Percentiles rank a stretch among this genome's conserved stretches.
Conservation (phyloP, 1,284 basidiomycete genomes). For the Boletellus deceptivus region DNA sequence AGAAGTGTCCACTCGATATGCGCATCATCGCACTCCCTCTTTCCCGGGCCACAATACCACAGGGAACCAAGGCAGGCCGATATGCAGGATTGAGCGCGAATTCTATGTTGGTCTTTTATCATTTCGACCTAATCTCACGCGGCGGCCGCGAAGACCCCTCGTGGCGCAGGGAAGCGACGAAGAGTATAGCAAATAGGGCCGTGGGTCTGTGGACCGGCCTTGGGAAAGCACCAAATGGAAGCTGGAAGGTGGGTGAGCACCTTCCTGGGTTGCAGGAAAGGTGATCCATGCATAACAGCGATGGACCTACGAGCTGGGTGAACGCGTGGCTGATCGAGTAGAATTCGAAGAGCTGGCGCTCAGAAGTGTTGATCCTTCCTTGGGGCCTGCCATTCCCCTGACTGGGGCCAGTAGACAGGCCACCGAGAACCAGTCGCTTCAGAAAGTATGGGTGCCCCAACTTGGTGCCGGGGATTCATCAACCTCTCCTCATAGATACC, state of each 20-base stretch:
- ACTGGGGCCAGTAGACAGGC: conserved; percentile 13
- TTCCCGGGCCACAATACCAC: conserved; percentile 22
- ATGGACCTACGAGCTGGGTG: conserved; percentile 58
- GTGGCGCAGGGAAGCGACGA: conserved; percentile 28
- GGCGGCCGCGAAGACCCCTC: conserved; percentile 6
- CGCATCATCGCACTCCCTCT: conserved; percentile 51
- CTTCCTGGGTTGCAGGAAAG: background rate
- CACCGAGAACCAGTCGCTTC: conserved; percentile 12
- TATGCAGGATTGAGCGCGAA: conserved; percentile 16
- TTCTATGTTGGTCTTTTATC: conserved; percentile 43
- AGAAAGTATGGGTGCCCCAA: conserved; percentile 5
- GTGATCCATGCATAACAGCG: conserved; percentile 38
- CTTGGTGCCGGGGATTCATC: background rate
- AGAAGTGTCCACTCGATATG: conserved; percentile 35
- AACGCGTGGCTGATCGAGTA: conserved; percentile 63
- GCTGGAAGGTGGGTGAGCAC: conserved; percentile 62
- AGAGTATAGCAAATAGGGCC: conserved; percentile 51
- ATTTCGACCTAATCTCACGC: conserved; percentile 38
- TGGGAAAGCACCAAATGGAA: conserved; percentile 58
- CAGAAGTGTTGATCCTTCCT: conserved; percentile 64
- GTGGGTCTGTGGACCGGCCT: conserved; percentile 58
- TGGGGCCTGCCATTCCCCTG: conserved; percentile 49
- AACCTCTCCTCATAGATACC: conserved; percentile 49
- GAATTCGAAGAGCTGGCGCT: conserved; percentile 77
- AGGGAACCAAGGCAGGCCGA: conserved; percentile 11